phyloP scores from a whole-genome alignment of 139 green algal species.

The Tetratostichococcus sp. region DNA sequence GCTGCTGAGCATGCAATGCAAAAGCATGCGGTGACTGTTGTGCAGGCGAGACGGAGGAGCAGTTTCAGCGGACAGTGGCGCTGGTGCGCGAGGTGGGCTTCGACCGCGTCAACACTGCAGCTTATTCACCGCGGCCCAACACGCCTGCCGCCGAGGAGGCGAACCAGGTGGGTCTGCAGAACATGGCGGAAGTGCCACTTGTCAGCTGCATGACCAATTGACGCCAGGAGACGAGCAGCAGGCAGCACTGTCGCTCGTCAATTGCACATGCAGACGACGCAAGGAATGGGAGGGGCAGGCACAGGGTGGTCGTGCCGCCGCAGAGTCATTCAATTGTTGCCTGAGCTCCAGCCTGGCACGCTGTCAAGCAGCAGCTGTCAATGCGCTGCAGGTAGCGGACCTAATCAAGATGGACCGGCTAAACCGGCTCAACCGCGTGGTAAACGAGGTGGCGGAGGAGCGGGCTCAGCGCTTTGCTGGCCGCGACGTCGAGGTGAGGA shows the following conservation, averaged over 20 bases:
- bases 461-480: conserved; percentile 79
- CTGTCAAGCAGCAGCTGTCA: background rate
- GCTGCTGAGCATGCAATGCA: too few species aligned
- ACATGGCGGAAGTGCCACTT: too few species aligned
- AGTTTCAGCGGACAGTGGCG: conserved; percentile 80
- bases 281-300: too few species aligned
- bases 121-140: conserved; percentile 82
- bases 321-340: too few species aligned
- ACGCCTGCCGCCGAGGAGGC: conserved; percentile 84
- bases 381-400: conserved; percentile 66
- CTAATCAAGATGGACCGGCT: conserved; percentile 93
- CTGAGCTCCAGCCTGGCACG: too few species aligned
- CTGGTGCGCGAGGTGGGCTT: conserved; percentile 87
- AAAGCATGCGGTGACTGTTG: too few species aligned
- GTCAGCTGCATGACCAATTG: too few species aligned
- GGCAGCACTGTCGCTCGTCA: too few species aligned
- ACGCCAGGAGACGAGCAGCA: too few species aligned
- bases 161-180: conserved; percentile 53
- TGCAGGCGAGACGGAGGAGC: conserved; percentile 90
- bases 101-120: conserved; percentile 93
- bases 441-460: conserved; percentile 80
- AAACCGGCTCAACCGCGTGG: conserved; percentile 85
- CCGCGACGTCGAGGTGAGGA: conserved; percentile 36
- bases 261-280: too few species aligned
- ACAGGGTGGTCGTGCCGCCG: too few species aligned